Percentiles rank a stretch among this genome's conserved stretches.
Conservation (phyloP, 2,329 filamentous ascomycete genomes). For the Alternaria arborescens region DNA sequence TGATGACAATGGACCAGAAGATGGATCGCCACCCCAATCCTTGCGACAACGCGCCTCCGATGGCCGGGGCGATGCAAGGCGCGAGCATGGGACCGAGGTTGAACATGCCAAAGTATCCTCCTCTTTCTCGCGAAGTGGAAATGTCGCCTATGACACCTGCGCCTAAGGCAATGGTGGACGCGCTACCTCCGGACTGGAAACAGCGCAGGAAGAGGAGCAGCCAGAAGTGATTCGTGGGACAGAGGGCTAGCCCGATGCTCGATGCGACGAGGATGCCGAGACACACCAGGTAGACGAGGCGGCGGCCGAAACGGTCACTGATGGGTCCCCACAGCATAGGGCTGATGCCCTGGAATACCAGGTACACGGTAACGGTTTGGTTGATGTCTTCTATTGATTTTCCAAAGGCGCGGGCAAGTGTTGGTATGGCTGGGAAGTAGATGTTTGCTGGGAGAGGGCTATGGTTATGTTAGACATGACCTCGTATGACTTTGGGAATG, state of each 20-base stretch:
- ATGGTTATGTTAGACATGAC: background rate
- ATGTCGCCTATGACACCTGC: conserved; percentile 78
- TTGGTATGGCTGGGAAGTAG: conserved; percentile 50
- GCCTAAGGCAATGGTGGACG: conserved; percentile 63
- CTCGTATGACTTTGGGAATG: background rate
- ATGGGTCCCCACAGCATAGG: conserved; percentile 63
- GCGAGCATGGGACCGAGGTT: conserved; percentile 57
- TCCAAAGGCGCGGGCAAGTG: conserved; percentile 48
- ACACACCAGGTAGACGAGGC: conserved; percentile 60
- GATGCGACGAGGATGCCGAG: conserved; percentile 46
- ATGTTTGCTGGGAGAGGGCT: conserved; percentile 54
- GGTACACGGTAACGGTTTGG: conserved; percentile 61
- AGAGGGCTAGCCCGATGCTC: conserved; percentile 47
- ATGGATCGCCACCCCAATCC: conserved; percentile 48
- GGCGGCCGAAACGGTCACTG: conserved; percentile 60
- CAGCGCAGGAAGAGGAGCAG: conserved; percentile 46
- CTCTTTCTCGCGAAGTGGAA: conserved; percentile 72
- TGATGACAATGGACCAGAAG: conserved; percentile 53
- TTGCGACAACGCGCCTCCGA: conserved; percentile 47
- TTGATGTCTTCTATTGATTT: conserved; percentile 57
- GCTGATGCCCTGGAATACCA: conserved; percentile 60
- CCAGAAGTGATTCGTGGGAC: conserved; percentile 43
- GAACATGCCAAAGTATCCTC: conserved; percentile 75
- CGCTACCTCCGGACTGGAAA: conserved; percentile 52
- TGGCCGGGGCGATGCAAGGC: conserved; percentile 41